Evolutionary conservation across 768 basidiomycete species (phyloP), one percentile per base, ranked within the genome.

Genomic region (Lepiota brunneoincarnata): DNA sequence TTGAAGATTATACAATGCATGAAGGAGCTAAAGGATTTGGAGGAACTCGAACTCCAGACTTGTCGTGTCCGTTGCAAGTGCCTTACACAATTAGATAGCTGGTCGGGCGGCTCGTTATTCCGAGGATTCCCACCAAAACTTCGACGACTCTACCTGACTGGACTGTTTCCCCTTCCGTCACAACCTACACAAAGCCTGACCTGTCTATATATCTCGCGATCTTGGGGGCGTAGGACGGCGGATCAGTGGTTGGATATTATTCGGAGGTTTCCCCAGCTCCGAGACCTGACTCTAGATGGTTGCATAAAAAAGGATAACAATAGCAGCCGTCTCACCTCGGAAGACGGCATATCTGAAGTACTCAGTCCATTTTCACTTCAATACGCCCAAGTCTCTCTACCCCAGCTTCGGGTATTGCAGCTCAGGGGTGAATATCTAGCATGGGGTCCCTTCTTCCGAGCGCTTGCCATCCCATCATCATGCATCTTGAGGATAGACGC

Each of bases 101-200:
- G 12, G 34, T 37, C 21, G 31, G 26, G n/a, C 24, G 23, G 15
- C 14, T 14, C 14, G 6, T 40, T 28, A 21, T 10, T 5, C 2
- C 15, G 5, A 12, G 6, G 11, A 17, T 35, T 47, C 15, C 35
- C 37, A 31, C 15, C 44, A 6, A 40, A 20, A 14, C 52, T 54
- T 39, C 52, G 52, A 18, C 37, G 37, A 18, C 44, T 54, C 14
- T 47, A 47, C 28, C 18, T 54, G 18, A 45, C 35, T 14, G 52
- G 52, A 20, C 44, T 45, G 17, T 54, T 54, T 20, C 36, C 36
- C 28, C 52, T 54, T 47, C 45, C 52, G 6, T n/a, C 45, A 20
- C n/a, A 40, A 37, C 6, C 26, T 11, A 17, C 47, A 37, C 14
- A 26, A 6, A 46, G 23, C 4, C 40, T 54, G 36, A 54, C 52